Evolutionary conservation across 2,329 filamentous ascomycete species (phyloP).

Genomic region (Lomentospora prolificans): DNA sequence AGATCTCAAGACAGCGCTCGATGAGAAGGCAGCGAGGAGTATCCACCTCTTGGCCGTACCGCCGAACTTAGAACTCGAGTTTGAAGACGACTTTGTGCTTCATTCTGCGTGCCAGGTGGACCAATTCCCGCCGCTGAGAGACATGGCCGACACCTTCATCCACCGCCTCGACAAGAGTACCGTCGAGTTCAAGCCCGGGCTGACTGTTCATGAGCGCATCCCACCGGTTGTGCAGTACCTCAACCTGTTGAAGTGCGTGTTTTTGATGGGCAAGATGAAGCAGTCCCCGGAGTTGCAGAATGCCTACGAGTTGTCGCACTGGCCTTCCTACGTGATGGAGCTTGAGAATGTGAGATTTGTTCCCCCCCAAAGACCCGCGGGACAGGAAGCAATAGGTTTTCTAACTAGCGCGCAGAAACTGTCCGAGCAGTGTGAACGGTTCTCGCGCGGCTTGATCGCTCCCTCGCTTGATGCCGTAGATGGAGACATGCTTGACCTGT

Average conservation of each 20-base stretch:
- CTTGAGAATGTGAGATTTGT: slow-evolving; percentile 20
- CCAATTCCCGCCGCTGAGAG: slow-evolving; percentile 9
- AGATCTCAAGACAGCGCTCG: slow-evolving; percentile 13
- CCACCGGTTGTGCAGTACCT: slow-evolving; percentile 18
- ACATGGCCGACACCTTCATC: slow-evolving; percentile 24
- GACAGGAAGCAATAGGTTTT: too few species aligned
- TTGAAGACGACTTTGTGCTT: slow-evolving; percentile 16
- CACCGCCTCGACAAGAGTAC: slow-evolving; percentile 19
- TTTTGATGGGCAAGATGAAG: slow-evolving; percentile 17
- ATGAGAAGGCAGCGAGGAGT: slow-evolving; percentile 10
- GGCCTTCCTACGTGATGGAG: slow-evolving; percentile 23
- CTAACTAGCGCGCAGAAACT: too few species aligned
- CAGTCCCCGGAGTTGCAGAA: slow-evolving; percentile 10
- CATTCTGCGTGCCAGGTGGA: slow-evolving; percentile 8
- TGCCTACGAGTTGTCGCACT: slow-evolving; percentile 19
- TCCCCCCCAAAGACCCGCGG: too few species aligned
- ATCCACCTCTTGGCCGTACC: slow-evolving; percentile 14
- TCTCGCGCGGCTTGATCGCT: slow-evolving; percentile 12
- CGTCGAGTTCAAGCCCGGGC: slow-evolving; percentile 14
- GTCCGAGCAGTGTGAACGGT: slow-evolving; percentile 17
- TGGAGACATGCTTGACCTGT: slow-evolving; percentile 13
- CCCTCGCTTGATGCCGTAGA: slow-evolving; percentile 1
- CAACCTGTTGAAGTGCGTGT: slow-evolving; percentile 23
- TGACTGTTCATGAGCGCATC: slow-evolving; percentile 17
- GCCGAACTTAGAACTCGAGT: slow-evolving; percentile 14